A percentile compares a stretch with the other conserved stretches of the same genome.
phyloP scores from a whole-genome alignment of 2,329 filamentous ascomycete species.

The Lojkania enalia region DNA sequence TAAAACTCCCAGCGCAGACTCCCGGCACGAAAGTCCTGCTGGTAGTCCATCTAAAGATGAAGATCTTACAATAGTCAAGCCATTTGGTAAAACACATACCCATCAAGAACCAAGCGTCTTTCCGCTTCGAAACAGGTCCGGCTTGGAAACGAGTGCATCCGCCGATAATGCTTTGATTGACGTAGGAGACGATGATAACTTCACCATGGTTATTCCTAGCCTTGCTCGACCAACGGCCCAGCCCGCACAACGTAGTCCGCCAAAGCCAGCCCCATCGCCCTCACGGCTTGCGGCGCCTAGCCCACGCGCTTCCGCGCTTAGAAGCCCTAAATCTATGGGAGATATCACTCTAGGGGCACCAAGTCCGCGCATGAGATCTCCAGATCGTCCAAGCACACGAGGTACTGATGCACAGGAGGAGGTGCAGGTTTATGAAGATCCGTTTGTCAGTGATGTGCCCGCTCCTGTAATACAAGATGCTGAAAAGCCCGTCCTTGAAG shows the following conservation, averaged over 20 bases:
- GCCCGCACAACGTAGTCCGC: conserved; percentile 35
- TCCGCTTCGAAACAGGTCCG: conserved; percentile 44
- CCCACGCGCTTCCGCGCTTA: conserved; percentile 29
- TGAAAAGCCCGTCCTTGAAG: conserved; percentile 53
- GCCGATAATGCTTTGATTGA: conserved; percentile 45
- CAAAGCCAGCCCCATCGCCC: conserved; percentile 29
- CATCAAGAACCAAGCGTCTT: conserved; percentile 32
- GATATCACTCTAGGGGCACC: conserved; percentile 23
- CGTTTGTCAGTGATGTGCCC: conserved; percentile 47
- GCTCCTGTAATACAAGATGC: conserved; percentile 30
- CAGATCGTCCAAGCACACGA: conserved; percentile 38
- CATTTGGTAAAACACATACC: conserved; percentile 43
- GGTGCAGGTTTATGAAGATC: conserved; percentile 59
- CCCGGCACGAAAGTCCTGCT: conserved; percentile 37
- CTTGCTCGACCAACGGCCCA: conserved; percentile 35
- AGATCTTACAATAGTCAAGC: conserved; percentile 53
- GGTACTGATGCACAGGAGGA: conserved; percentile 44
- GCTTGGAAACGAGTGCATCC: conserved; percentile 43
- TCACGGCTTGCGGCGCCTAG: conserved; percentile 32
- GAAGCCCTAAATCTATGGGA: conserved; percentile 37
- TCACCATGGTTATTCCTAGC: conserved; percentile 56
- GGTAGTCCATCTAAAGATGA: conserved; percentile 47
- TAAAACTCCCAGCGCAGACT: conserved; percentile 34
- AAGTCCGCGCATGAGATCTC: conserved; percentile 37
- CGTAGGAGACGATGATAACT: conserved; percentile 51